Base-by-base conservation (phyloP, 805 yeast genomes). In the Saturnispora zaruensis region DNA sequence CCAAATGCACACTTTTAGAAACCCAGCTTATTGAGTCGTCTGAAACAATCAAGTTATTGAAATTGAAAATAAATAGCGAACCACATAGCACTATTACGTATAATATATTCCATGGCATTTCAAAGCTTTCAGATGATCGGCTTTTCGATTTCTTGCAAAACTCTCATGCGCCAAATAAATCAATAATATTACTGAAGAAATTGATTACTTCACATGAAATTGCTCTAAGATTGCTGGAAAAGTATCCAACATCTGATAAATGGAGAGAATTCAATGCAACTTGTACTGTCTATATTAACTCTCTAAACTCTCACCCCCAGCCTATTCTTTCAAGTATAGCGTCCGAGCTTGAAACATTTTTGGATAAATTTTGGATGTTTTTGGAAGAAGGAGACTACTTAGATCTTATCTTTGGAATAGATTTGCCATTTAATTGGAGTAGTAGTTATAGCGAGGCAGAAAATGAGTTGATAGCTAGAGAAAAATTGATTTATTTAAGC, bases 11-110 rank as follows among this genome's bases (percentile, higher is more conserved):
- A 3, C 13, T 30, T 1, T 18, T 50, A 25, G 41, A 46, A 9
- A 38, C 41, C 26, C 36, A 26, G 16, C 41, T 52, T 16, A 36
- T 30, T 2, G 21, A n/a, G 9, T 49, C 50, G 1, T 49, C 43
- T 28, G 6, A 55, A 23, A 51, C 50, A 6, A 47, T 57, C 11
- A 58, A 57, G 21, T 55, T 50, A 16, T 24, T 45, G 25, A 41
- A 44, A n/a, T 14, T 34, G 14, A 42, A 69, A 45, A 76, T 70
- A 13, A 25, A 41, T 23, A 25, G 14, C 13, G 14, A 13, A 32
- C 1, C 25, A 11, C 23, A 13, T 16, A 14, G 16, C 14, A 23
- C 6, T 13, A 3, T 3, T 14, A 14, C 5, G 5, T 18, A n/a
- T 6, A 13, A 18, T 42, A 6, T 18, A 2, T 28, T 42, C 20